Evolutionary conservation across 768 basidiomycete genomes (phyloP), one percentile per base, ranked within the genome.

Genomic region (Trametes villosa): DNA sequence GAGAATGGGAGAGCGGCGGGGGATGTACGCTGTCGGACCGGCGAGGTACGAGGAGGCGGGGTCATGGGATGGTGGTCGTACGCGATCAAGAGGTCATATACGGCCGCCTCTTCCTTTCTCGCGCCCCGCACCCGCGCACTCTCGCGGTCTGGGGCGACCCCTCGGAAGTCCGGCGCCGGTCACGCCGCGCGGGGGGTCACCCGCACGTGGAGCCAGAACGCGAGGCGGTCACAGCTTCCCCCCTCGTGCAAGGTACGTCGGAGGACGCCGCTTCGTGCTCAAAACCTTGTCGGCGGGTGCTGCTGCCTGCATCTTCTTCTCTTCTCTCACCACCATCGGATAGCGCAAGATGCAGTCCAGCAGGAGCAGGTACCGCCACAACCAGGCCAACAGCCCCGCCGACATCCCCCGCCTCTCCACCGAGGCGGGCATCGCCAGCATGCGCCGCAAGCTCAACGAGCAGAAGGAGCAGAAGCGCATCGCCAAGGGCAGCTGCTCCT

Each of bases 21-120:
- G 22, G 8, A 41, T 48, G 56, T 41, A 30, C 46, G 34, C 18
- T 12, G 56, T 33, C 56, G 56, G 56, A 49, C 56, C 56, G 56
- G 56, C 6, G 38, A 15, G 30, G 13, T 47, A 18, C 9, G 55
- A 29, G 5, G 27, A 9, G 26, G 12, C 46, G 20, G n/a, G 55
- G 55, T 57, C 56, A 57, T 57, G 46, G 47, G 56, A 49, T 22
- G 45, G 55, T 26, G 22, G 46, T 30, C 22, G 46, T 48, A n/a
- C 56, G 47, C 56, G 56, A 57, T 41, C 56, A 49, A 33, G 27
- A 12, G 12, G 47, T 49, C 47, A 49, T 49, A n/a, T 26, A 18
- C 42, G n/a, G 8, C 33, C 33, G 33, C 33, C 8, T 7, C 33
- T 34, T 15, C 8, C 33, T 34, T 34, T 34, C 33, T 18, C 36